phyloP scores from a whole-genome alignment of 257 asterid genomes.

The Orobanche coerulescens region DNA sequence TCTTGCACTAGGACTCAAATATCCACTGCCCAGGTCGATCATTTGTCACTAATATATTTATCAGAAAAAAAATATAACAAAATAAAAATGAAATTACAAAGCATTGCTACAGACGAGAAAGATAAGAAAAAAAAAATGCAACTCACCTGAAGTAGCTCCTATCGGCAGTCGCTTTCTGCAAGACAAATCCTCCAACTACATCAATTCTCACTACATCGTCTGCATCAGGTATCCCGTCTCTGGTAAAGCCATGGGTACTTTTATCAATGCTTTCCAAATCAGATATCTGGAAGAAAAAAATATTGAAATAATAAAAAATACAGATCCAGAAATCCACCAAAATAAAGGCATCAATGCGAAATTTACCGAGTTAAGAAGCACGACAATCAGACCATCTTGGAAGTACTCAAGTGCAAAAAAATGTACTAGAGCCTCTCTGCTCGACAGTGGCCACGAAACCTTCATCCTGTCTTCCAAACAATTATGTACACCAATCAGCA shows the following conservation, averaged over 20 bases:
- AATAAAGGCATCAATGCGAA: neutral
- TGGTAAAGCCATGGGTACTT: conserved; percentile 59
- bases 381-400: conserved; percentile 66
- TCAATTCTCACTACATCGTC: conserved; percentile 72
- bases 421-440: conserved; percentile 73
- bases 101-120: neutral
- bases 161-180: conserved; percentile 54
- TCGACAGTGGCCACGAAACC: conserved; percentile 85
- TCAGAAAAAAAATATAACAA: neutral
- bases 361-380: conserved; percentile 66
- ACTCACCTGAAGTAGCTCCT: conserved; percentile 78
- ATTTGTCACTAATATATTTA: neutral
- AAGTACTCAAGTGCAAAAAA: conserved; percentile 62
- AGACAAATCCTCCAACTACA: conserved; percentile 75
- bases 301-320: neutral
- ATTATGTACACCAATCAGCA: conserved; percentile 34
- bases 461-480: conserved; percentile 90
- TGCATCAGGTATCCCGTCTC: conserved; percentile 56
- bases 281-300: conserved; percentile 46
- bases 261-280: conserved; percentile 47
- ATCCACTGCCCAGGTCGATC: neutral
- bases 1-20: neutral
- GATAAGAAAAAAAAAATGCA: neutral
- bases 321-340: neutral
- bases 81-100: neutral